Conservation (phyloP, 2,329 filamentous ascomycete species). For the Parasarocladium wereldwijsianum region DNA sequence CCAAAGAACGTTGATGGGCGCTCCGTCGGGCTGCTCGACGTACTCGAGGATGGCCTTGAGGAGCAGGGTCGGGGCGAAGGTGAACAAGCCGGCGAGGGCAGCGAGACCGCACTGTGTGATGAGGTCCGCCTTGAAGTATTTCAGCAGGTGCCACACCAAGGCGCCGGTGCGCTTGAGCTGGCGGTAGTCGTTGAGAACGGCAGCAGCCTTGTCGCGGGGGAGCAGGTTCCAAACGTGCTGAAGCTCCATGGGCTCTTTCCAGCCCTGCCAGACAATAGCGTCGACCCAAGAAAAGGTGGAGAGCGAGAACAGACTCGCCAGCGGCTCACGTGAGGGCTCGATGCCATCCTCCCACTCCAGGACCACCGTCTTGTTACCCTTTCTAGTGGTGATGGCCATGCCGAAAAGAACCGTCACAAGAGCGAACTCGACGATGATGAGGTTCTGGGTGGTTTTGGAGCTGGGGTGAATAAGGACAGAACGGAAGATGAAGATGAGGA, state of each 20-base stretch:
- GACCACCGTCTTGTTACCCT: constrained; percentile 79
- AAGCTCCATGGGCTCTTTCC: constrained; percentile 70
- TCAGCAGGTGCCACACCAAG: constrained; percentile 66
- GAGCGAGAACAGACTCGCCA: constrained; percentile 78
- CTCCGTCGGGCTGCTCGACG: constrained; percentile 65
- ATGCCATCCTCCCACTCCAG: constrained; percentile 82
- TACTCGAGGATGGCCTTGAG: constrained; percentile 87
- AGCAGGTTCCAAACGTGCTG: constrained; percentile 83
- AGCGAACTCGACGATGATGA: constrained; percentile 61
- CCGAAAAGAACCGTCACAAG: constrained; percentile 59
- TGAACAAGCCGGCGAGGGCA: constrained; percentile 64
- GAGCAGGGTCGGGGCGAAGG: constrained; percentile 81
- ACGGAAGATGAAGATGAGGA: constrained; percentile 63
- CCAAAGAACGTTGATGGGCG: constrained; percentile 82
- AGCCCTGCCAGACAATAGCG: constrained; percentile 75
- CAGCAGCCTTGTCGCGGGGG: constrained; percentile 73
- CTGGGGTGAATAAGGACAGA: constrained; percentile 68
- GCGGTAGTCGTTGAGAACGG: constrained; percentile 68
- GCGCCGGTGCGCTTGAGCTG: constrained; percentile 69
- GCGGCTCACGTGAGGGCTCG: constrained; percentile 72
- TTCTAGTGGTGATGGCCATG: constrained; percentile 69
- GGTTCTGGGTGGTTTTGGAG: constrained; percentile 43
- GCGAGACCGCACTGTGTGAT: constrained; percentile 71
- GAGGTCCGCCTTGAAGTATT: constrained; percentile 68
- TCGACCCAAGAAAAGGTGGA: constrained; percentile 88